phyloP scores from a whole-genome alignment of 768 basidiomycete species.

The Collybia mongolica region DNA sequence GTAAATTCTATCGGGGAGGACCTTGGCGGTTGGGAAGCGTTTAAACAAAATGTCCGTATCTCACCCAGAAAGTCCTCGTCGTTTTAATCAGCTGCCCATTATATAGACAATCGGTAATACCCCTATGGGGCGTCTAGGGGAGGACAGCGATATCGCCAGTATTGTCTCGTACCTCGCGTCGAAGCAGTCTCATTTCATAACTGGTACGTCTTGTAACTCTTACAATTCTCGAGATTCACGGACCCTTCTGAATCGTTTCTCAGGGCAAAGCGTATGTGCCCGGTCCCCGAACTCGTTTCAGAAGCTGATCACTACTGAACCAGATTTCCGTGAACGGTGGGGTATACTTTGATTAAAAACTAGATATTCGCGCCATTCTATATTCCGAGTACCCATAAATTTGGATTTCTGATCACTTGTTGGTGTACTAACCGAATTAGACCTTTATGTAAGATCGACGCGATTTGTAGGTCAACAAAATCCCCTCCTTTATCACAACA shows the following conservation, averaged over 20 bases:
- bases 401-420: too few relatives aligned
- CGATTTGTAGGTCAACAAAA: too few relatives aligned
- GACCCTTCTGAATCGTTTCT: not conserved
- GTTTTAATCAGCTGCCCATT: not conserved
- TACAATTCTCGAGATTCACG: not conserved
- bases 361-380: too few relatives aligned
- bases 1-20: not conserved
- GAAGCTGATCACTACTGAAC: not conserved
- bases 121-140: constrained; percentile 16
- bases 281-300: not conserved
- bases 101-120: constrained; percentile 1
- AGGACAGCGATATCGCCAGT: constrained; percentile 18
- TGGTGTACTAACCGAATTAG: too few relatives aligned
- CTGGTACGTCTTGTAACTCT: constrained; percentile 8
- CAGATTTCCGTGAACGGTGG: constrained; percentile 9
- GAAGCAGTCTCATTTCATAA: constrained; percentile 15
- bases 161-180: constrained; percentile 20
- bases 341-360: constrained; percentile 1
- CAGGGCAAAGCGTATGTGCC: constrained; percentile 13
- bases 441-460: too few relatives aligned
- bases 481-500: too few relatives aligned
- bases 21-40: constrained; percentile 6
- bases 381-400: too few relatives aligned
- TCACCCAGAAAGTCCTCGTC: not conserved
- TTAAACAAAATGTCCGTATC: not conserved